Evolutionary conservation across 2,329 filamentous ascomycete genomes (phyloP).

Genomic region (Alternaria ventricosa): DNA sequence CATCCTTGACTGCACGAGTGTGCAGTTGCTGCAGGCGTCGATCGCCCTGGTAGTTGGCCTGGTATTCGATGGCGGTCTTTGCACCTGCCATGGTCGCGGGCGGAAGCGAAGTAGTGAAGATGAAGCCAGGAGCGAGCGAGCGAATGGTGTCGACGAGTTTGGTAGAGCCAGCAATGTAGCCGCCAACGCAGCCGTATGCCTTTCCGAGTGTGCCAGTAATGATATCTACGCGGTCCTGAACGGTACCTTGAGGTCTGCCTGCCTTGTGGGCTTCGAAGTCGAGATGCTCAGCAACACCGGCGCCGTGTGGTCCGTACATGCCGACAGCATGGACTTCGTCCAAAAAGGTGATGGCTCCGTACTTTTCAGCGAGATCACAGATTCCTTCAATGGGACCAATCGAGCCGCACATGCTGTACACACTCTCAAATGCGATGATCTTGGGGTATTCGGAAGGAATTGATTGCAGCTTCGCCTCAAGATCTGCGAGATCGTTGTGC

Average conservation of each 20-base stretch:
- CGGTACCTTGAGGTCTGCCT: constrained; percentile 76
- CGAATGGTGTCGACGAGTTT: constrained; percentile 91
- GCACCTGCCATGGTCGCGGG: constrained; percentile 97
- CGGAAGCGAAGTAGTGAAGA: constrained; percentile 96
- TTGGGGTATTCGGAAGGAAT: constrained; percentile 86
- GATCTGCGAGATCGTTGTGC: constrained; percentile 93
- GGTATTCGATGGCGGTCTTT: constrained; percentile 89
- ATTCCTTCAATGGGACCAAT: constrained; percentile 96
- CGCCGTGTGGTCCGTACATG: constrained; percentile 97
- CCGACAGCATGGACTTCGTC: constrained; percentile 99
- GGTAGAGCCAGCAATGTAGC: constrained; percentile 91
- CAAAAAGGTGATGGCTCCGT: constrained; percentile 95
- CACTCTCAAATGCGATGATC: constrained; percentile 98
- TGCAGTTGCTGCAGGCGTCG: constrained; percentile 93
- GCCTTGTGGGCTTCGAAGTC: constrained; percentile 86
- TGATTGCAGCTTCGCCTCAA: constrained; percentile 90
- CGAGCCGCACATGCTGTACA: constrained; percentile 99
- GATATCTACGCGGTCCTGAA: constrained; percentile 97
- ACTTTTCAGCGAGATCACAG: constrained; percentile 95
- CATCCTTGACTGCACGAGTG: constrained; percentile 91
- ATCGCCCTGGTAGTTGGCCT: constrained; percentile 83
- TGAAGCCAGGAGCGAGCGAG: constrained; percentile 94
- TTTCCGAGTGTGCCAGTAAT: constrained; percentile 98
- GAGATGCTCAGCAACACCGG: constrained; percentile 95
- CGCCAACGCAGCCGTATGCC: constrained; percentile 96